Base-by-base conservation (phyloP, 2,329 filamentous ascomycete species). In the Byssothecium circinans region DNA sequence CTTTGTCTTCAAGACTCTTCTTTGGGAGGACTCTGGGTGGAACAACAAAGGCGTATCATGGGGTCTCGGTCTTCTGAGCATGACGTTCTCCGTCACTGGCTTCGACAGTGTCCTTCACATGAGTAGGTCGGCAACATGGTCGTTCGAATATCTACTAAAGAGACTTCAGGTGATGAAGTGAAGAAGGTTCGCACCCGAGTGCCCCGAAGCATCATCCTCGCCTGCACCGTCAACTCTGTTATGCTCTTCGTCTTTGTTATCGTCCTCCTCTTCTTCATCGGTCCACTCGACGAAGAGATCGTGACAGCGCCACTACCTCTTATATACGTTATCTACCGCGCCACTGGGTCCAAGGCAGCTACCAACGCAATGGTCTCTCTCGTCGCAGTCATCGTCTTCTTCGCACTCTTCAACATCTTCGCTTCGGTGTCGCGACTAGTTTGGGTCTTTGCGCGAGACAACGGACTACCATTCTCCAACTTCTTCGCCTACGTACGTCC, bases 401-500 rank as follows among this genome's bases (percentile, higher is more conserved):
- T 74, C 32, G 69, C 71, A 0, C 70, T 70, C 29, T 71, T 76
- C 41, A 72, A 70, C 25, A 68, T 69, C 29, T 66, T 78, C 2
- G 75, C 78, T 1, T 78, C 76, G 0, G 74, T 74, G 0, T 76
- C 75, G 0, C 73, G 77, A 2, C 57, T 79, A 1, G 74, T 75
- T 0, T 80, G 77, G 77, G 74, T 74, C 0, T 80, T 78, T 65
- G 73, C 77, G 11, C 61, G 73, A 4, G 78, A 80, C 45, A 74
- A 74, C 2, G 77, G 74, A 5, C 56, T 78, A 0, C 75, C 75
- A 0, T 67, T 64, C 29, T 71, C 64, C 18, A 40, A 49, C 5
- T 55, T 52, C 43, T 67, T 74, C 43, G 59, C 68, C 37, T 58
- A 65, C 35, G 60, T 68, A 53, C 39, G 60, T n/a, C 15, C 22